Evolutionary conservation across 176 grass and related monocot genomes (phyloP).

Genomic region (Hordeum marinum): DNA sequence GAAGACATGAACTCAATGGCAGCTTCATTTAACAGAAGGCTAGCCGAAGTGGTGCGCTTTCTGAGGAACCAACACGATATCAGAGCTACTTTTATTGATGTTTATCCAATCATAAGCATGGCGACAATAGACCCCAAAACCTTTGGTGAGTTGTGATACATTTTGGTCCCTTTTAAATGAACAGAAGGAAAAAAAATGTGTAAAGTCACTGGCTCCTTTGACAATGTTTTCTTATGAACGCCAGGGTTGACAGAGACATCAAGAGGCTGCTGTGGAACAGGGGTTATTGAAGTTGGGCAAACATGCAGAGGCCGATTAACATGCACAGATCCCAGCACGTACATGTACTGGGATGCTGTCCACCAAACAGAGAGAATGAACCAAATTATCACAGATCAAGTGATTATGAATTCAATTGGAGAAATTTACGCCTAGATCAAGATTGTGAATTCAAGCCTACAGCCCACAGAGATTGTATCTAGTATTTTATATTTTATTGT

Average conservation of each 20-base stretch:
- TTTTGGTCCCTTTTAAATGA: background rate
- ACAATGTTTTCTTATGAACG: conserved; percentile 12
- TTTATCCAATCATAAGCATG: conserved; percentile 29
- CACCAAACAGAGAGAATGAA: conserved; percentile 68
- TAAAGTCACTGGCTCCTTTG: background rate
- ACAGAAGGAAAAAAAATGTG: background rate
- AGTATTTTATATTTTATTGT: background rate
- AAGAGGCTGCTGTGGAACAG: conserved; percentile 66
- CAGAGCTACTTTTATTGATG: conserved; percentile 40
- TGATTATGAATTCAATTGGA: conserved; percentile 13
- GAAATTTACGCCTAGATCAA: conserved; percentile 31
- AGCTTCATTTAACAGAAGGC: conserved; percentile 50
- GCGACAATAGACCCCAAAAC: conserved; percentile 33
- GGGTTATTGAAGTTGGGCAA: conserved; percentile 55
- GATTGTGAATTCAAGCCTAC: background rate
- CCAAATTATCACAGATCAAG: conserved; percentile 47
- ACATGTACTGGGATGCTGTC: conserved; percentile 72
- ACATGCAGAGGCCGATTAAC: conserved; percentile 50
- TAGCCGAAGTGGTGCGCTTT: conserved; percentile 23
- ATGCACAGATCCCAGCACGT: conserved; percentile 56
- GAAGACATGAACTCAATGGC: conserved; percentile 45
- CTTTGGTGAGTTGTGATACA: conserved; percentile 37
- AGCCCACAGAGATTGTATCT: background rate
- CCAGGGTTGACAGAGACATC: conserved; percentile 46
- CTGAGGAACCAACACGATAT: conserved; percentile 34